Evolutionary conservation across 441 rosid species (phyloP).

Genomic region (Populus tomentosa): DNA sequence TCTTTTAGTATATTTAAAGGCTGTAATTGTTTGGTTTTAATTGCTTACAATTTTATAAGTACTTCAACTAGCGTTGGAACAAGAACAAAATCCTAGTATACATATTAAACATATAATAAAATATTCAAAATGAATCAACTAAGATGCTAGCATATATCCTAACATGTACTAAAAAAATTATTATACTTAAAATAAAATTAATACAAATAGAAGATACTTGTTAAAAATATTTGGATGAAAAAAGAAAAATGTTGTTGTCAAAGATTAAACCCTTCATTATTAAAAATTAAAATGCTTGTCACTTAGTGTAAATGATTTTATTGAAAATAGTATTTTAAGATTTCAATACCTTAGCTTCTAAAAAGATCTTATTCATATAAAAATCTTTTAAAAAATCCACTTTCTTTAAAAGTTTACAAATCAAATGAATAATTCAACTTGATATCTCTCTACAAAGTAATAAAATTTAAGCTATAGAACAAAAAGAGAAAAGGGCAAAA

Average conservation of each 20-base stretch:
- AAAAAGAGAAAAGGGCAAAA: background rate
- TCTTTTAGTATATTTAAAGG: background rate
- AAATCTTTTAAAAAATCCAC: background rate
- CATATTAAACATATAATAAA: too few species aligned
- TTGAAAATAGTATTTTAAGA: background rate
- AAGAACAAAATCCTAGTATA: too few species aligned
- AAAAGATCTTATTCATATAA: background rate
- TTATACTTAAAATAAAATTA: background rate
- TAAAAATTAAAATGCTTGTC: background rate
- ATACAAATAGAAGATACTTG: too few species aligned
- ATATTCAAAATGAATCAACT: background rate
- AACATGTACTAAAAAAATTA: background rate
- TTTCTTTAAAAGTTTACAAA: too few species aligned
- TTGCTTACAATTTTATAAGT: background rate
- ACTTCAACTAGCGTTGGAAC: background rate
- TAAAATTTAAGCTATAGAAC: too few species aligned
- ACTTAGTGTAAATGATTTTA: background rate
- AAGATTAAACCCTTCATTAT: background rate
- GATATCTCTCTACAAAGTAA: background rate
- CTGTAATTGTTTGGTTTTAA: background rate
- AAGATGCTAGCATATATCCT: background rate
- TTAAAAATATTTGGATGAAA: too few species aligned
- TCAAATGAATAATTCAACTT: background rate
- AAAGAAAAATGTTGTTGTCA: background rate
- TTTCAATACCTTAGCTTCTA: background rate